Conservation (phyloP, 2,329 filamentous ascomycete genomes). For the Onygena corvina region DNA sequence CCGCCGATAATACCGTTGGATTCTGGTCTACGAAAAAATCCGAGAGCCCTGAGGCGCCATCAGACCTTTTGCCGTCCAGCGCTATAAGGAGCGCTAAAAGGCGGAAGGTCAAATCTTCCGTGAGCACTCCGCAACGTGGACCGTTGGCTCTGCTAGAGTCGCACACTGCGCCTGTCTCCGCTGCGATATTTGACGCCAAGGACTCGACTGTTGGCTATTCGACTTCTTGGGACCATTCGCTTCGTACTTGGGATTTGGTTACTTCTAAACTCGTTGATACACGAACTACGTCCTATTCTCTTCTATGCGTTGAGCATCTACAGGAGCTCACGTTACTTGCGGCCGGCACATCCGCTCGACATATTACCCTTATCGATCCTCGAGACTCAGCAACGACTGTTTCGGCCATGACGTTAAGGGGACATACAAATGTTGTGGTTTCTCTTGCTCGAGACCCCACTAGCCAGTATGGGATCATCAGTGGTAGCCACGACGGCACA, state of each 20-base stretch:
- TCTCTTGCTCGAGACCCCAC: slow-evolving; percentile 48
- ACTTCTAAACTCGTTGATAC: slow-evolving; percentile 69
- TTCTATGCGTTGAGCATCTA: slow-evolving; percentile 67
- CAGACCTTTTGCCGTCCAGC: slow-evolving; percentile 54
- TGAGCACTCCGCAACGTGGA: slow-evolving; percentile 56
- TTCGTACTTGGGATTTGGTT: slow-evolving; percentile 82
- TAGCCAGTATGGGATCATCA: slow-evolving; percentile 72
- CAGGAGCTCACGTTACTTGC: slow-evolving; percentile 52
- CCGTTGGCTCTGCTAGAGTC: slow-evolving; percentile 60
- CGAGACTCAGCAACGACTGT: slow-evolving; percentile 63
- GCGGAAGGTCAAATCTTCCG: slow-evolving; percentile 56
- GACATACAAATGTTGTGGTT: slow-evolving; percentile 65
- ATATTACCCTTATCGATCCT: slow-evolving; percentile 89
- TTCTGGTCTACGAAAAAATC: slow-evolving; percentile 76
- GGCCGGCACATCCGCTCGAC: slow-evolving; percentile 70
- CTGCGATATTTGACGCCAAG: slow-evolving; percentile 69
- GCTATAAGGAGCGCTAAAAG: slow-evolving; percentile 57
- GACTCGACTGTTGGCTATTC: slow-evolving; percentile 87
- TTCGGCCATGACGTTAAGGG: slow-evolving; percentile 78
- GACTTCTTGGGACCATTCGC: slow-evolving; percentile 76
- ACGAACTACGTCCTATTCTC: slow-evolving; percentile 67
- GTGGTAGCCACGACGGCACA: slow-evolving; percentile 82
- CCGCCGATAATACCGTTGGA: slow-evolving; percentile 70
- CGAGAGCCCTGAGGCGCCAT: slow-evolving; percentile 60
- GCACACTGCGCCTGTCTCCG: slow-evolving; percentile 63